phyloP scores from a whole-genome alignment of 2,329 filamentous ascomycete genomes.

The Calonectria pteridis region DNA sequence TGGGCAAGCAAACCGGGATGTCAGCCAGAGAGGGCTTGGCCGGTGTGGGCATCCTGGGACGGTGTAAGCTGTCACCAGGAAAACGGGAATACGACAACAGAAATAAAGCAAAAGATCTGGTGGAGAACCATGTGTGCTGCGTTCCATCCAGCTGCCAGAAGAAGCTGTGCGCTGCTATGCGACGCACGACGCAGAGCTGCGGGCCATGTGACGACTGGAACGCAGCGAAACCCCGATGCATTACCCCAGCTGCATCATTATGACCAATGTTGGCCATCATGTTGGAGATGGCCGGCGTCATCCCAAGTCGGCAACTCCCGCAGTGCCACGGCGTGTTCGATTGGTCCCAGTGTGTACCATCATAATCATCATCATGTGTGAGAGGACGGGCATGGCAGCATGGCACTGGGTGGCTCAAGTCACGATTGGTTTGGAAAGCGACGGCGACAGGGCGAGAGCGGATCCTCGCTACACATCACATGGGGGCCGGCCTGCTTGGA shows the following conservation, averaged over 20 bases:
- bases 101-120: constrained; percentile 9
- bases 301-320: constrained; percentile 1
- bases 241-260: constrained; percentile 4
- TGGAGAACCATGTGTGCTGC: constrained; percentile 16
- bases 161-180: not conserved
- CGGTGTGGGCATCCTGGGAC: not conserved
- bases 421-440: not conserved
- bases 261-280: not conserved
- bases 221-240: not conserved
- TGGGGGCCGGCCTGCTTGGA: not conserved
- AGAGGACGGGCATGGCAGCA: not conserved
- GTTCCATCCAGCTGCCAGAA: constrained; percentile 1
- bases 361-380: no score
- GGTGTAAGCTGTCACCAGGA: not conserved
- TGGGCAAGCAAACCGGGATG: not conserved
- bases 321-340: not conserved
- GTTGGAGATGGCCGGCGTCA: not conserved
- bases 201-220: constrained; percentile 20
- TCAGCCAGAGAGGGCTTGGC: not conserved
- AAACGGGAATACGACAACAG: not conserved
- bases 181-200: not conserved
- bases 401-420: not conserved
- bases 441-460: not conserved
- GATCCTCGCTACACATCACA: constrained; percentile 7
- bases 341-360: not conserved